Percentiles rank a stretch among this genome's conserved stretches.
Conservation (phyloP, 1,284 basidiomycete genomes). For the Ustilago xerochloae region DNA sequence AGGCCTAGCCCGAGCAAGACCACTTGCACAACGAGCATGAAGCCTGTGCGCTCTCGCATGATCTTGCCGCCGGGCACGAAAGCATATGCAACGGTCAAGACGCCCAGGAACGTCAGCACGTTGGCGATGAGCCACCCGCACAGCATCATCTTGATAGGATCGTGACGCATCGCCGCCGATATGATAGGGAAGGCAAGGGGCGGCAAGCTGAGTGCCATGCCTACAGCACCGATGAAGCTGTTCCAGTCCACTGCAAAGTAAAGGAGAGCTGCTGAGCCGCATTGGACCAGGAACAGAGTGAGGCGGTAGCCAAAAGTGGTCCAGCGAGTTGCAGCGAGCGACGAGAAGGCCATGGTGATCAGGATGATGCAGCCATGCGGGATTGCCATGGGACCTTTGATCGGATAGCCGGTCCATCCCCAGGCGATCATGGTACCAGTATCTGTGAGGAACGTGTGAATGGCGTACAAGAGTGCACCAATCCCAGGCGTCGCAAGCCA, state of each 20-base stretch:
- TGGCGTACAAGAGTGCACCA: slow-evolving; percentile 49
- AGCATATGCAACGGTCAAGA: slow-evolving; percentile 89
- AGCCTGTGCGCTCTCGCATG: slow-evolving; percentile 82
- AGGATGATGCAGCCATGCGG: slow-evolving; percentile 73
- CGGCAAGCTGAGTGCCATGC: slow-evolving; percentile 75
- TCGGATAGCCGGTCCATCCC: slow-evolving; percentile 90
- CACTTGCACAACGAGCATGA: slow-evolving; percentile 40
- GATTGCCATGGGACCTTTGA: slow-evolving; percentile 74
- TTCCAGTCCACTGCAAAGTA: slow-evolving; percentile 75
- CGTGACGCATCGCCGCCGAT: slow-evolving; percentile 49
- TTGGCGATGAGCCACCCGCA: slow-evolving; percentile 56
- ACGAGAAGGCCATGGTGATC: slow-evolving; percentile 50
- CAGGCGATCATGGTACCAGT: slow-evolving; percentile 85
- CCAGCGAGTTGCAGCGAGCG: slow-evolving; percentile 70
- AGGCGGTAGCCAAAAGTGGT: slow-evolving; percentile 29
- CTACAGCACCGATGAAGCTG: slow-evolving; percentile 79
- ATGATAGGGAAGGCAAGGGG: slow-evolving; percentile 46
- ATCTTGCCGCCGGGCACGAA: slow-evolving; percentile 86
- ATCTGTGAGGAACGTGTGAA: slow-evolving; percentile 84
- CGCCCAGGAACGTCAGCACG: slow-evolving; percentile 58
- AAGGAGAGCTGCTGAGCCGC: slow-evolving; percentile 72
- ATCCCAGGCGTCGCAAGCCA: slow-evolving; percentile 41
- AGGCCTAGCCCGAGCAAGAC: slow-evolving; percentile 35
- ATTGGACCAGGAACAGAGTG: slow-evolving; percentile 33
- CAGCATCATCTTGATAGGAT: slow-evolving; percentile 57